These are phyloP conservation scores for Fusarium sp. DNA, from an alignment of 2,329 filamentous ascomycete species.

Conservation along the genomic window DNA sequence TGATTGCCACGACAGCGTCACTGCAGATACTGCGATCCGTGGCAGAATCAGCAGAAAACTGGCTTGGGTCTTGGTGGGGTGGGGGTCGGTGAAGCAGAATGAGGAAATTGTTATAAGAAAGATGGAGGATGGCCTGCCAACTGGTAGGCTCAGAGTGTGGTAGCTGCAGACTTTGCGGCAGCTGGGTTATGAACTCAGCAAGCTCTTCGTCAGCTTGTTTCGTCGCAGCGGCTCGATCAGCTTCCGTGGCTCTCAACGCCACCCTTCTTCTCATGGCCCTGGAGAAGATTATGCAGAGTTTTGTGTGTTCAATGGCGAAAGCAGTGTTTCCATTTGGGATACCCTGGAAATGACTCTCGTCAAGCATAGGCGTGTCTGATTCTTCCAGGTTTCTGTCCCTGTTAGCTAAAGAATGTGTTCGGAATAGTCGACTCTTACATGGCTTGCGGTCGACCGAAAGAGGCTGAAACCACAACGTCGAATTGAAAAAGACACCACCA, in stretches of 20 bases:
- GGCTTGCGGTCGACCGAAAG: constrained; percentile 63
- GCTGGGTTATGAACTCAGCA: constrained; percentile 45
- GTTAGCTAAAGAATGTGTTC: not conserved
- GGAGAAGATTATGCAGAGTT: constrained; percentile 62
- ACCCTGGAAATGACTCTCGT: constrained; percentile 58
- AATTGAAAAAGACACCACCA: constrained; percentile 57
- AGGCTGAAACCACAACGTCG: constrained; percentile 51
- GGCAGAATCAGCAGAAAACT: constrained; percentile 20
- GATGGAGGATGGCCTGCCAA: constrained; percentile 50
- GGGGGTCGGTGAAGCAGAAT: constrained; percentile 50
- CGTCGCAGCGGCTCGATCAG: constrained; percentile 45
- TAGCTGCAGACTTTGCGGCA: constrained; percentile 45
- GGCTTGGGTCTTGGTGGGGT: constrained; percentile 31
- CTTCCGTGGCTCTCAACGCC: constrained; percentile 37
- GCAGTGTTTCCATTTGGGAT: constrained; percentile 52
- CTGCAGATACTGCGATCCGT: constrained; percentile 48
- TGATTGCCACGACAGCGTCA: constrained; percentile 45
- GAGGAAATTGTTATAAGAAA: constrained; percentile 51
- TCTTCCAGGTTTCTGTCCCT: constrained; percentile 58
- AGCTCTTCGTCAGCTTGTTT: constrained; percentile 48
- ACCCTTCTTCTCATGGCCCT: constrained; percentile 48
- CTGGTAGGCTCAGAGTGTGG: constrained; percentile 35
- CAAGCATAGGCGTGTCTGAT: constrained; percentile 60
- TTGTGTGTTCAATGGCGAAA: constrained; percentile 61
- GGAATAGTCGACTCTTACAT: constrained; percentile 49